Base-by-base conservation (phyloP, 192 early-diverging fungal species). In the Funneliformis mosseae region DNA sequence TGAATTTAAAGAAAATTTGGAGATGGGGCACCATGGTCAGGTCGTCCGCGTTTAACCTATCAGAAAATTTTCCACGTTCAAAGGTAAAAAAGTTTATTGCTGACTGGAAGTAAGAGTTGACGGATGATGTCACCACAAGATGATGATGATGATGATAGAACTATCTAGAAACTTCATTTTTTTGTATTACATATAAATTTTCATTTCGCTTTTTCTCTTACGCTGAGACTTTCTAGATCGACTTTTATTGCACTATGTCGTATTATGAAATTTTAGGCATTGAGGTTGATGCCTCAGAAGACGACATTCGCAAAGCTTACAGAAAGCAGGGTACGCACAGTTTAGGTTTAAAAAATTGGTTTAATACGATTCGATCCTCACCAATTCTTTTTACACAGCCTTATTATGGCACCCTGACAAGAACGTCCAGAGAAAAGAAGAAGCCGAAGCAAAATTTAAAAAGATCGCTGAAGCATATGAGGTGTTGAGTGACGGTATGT, bases 301-400 rank as follows among this genome's bases (percentile, higher is more conserved):
- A 91, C 21, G 93, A 92, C 60, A 90, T 96, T 81, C 92, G 93
- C 75, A 93, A 93, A 84, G 94, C 94, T n/a, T 96, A 96, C 77
- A 88, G 92, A 81, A 94, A 91, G 76, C 88, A 95, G 28, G 85
- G 85, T 84, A 21, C 23, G 43, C 5, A 8, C 5, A 33, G 4
- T 41, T 63, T 33, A 33, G 3, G 33, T 33, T 41, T 39, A 11
- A 28, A 33, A 10, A 18, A 62, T 7, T 23, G 59, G 14, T 41
- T 46, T 12, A 4, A 23, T 21, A 25, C 23, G 14, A 43, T 28
- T 64, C 18, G 8, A 43, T 27, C 21, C 4, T n/a, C 25, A 41
- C 28, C 4, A 61, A 60, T 28, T 39, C 16, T 12, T 38, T 74
- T 27, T 12, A 28, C 3, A 8, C 4, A 80, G 93, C 93, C 33